These are phyloP conservation scores for Helenozyma baotianmanensis DNA, from an alignment of 805 yeast species.

Conservation along the genomic window DNA sequence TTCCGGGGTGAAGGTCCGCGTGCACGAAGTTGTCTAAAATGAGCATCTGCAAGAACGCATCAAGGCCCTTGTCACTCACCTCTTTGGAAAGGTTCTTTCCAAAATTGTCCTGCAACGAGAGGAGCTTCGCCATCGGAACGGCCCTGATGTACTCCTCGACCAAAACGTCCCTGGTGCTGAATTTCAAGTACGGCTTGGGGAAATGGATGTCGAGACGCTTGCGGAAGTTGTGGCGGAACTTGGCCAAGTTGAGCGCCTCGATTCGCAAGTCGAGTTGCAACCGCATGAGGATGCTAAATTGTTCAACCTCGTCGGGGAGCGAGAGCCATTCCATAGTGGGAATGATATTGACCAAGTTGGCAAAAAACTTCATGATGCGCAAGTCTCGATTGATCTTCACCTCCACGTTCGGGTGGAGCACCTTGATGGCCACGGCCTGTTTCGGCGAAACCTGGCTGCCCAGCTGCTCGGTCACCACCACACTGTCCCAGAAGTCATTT, in stretches of 20 bases:
- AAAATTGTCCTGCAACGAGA: slow-evolving; percentile 44
- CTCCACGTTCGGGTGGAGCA: slow-evolving; percentile 84
- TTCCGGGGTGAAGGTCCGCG: slow-evolving; percentile 96
- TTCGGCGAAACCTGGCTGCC: slow-evolving; percentile 33
- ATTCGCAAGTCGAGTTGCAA: slow-evolving; percentile 85
- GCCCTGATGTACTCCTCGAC: slow-evolving; percentile 87
- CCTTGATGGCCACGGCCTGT: slow-evolving; percentile 80
- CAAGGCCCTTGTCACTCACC: slow-evolving; percentile 76
- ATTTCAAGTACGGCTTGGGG: slow-evolving; percentile 67
- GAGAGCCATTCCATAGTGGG: slow-evolving; percentile 99
- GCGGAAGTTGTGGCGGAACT: slow-evolving; percentile 66
- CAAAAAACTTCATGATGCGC: slow-evolving; percentile 78
- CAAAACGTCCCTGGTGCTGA: slow-evolving; percentile 65
- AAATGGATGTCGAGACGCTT: slow-evolving; percentile 60
- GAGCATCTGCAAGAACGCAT: slow-evolving; percentile 89
- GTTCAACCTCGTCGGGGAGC: slow-evolving; percentile 88
- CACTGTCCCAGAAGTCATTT: slow-evolving; percentile 25
- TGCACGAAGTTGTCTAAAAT: slow-evolving; percentile 91
- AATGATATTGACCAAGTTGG: slow-evolving; percentile 57
- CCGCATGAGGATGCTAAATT: slow-evolving; percentile 80
- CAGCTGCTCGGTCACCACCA: slow-evolving; percentile 30
- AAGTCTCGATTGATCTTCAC: slow-evolving; percentile 72
- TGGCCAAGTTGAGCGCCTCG: slow-evolving; percentile 75
- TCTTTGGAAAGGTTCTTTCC: slow-evolving; percentile 57
- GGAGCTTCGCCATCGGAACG: slow-evolving; percentile 69